Evolutionary conservation across 73 alveolate genomes (phyloP), one percentile per base, ranked within the genome.

Genomic region (Paramecium sonneborni): DNA sequence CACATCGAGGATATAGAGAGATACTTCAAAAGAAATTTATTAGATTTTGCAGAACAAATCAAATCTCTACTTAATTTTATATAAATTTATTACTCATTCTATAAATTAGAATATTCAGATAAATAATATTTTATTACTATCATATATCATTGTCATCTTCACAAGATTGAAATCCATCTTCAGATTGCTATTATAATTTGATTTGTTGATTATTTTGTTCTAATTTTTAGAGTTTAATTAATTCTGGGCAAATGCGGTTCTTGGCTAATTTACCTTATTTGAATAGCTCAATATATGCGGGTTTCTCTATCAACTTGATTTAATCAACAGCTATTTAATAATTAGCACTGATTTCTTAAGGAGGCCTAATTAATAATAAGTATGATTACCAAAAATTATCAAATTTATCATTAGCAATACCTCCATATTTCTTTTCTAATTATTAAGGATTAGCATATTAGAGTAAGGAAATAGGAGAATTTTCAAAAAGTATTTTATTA

Each of bases 391-490:
- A 62, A 62, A 62, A 62, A 12, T 26, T 30, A 10, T 62, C 84
- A 0, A 5, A 62, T n/a, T 62, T 62, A 3, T 62, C 84, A 30
- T 62, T 62, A 9, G 93, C 93, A 1, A 24, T 8, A 12, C 93
- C 93, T 26, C 93, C 93, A 70, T 57, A 86, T 76, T 86, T 86
- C 26, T 58, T 56, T 23, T 86, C 93, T 26, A 58, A 10, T 86
- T 86, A 62, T 18, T 34, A n/a, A 5, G 82, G 48, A 86, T 82
- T 86, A 4, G 85, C 46, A 58, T 86, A 62, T 62, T 62, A 32
- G 3, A 62, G 20, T 8, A 62, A 10, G 9, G 84, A 30, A 12
- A 62, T 26, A 6, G 84, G 84, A 12, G 46, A 32, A 62, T 26
- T 62, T 12, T 62, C 84, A 32, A 62, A 62, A 9, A 26, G 46